These are phyloP conservation scores for Erythrobasidium yunnanense DNA, from an alignment of 768 basidiomycete species.

Conservation along the genomic window DNA sequence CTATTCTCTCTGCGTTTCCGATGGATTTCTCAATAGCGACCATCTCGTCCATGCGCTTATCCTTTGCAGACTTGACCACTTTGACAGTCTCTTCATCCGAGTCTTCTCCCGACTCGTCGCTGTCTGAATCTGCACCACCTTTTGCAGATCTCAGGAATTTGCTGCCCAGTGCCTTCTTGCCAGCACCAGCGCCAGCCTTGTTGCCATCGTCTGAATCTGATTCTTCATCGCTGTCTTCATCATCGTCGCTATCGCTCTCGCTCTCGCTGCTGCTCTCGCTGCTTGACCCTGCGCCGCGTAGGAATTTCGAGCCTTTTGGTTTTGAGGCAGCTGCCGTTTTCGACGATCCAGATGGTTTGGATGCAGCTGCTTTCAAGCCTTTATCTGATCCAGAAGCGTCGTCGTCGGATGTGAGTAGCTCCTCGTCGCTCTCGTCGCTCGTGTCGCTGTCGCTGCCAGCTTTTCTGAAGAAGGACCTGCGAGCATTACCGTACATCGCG, in stretches of 20 bases:
- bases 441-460: slow-evolving; percentile 45
- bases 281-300: slow-evolving; percentile 57
- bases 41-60: slow-evolving; percentile 88
- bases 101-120: slow-evolving; percentile 51
- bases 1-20: slow-evolving; percentile 89
- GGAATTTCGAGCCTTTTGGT: slow-evolving; percentile 48
- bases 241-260: slow-evolving; percentile 52
- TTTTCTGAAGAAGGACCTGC: slow-evolving; percentile 38
- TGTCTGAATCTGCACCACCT: slow-evolving; percentile 43
- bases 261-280: slow-evolving; percentile 62
- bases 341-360: slow-evolving; percentile 26
- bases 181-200: slow-evolving; percentile 43
- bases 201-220: slow-evolving; percentile 47
- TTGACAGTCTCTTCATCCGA: slow-evolving; percentile 55
- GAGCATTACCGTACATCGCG: too few species aligned
- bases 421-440: slow-evolving; percentile 36
- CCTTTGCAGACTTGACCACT: slow-evolving; percentile 75
- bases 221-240: slow-evolving; percentile 52
- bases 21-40: slow-evolving; percentile 80
- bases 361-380: slow-evolving; percentile 54
- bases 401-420: slow-evolving; percentile 30
- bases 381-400: slow-evolving; percentile 28
- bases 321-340: slow-evolving; percentile 24
- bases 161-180: slow-evolving; percentile 41
- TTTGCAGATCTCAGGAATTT: slow-evolving; percentile 44